Evolutionary conservation across 495 filamentous ascomycete genomes (phyloP), one percentile per base, ranked within the genome.

Genomic region (Talaromyces borbonicus): DNA sequence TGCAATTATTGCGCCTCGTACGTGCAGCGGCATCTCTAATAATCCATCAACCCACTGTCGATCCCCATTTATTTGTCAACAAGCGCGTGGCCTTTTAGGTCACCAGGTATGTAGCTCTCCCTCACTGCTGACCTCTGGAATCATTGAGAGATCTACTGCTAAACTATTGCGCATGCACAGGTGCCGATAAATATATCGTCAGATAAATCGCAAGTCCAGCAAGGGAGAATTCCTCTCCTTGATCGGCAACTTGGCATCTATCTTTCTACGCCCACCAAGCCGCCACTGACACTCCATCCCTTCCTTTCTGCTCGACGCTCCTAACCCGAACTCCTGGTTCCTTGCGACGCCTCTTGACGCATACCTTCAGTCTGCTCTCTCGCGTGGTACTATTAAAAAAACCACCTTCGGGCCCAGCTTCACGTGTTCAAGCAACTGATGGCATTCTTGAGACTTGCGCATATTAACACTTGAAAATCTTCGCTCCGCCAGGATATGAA

Each of bases 181-280:
- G 19, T 14, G 15, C 14, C 32, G 19, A 36, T 8, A 14, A 38
- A 38, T 38, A 36, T 38, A 19, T 12, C 22, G 2, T 6, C 35
- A 38, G 35, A 22, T 36, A 36, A 12, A 5, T 33, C n/a, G n/a
- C 8, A 15, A 4, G 5, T 33, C 15, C 35, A 38, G 35, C 35
- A 38, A 38, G 35, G 35, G 35, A 20, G 4, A 12, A 4, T 32
- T 12, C 6, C 35, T n/a, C 33, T 32, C 42, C 42, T 44, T 44
- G 42, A 44, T 44, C 29, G n/a, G 11, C 25, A 16, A 18, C 40
- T 25, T 25, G 39, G 22, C 22, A 19, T 24, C 39, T 42, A 24
- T 44, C 42, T 29, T 44, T 31, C n/a, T 44, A 25, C 26, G 42
- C 42, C 42, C 42, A 44, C 42, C 26, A 19, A 44, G n/a, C 42